phyloP scores from a whole-genome alignment of 1,139 yeast genomes.

The Kurtzmaniella quercitrusa region DNA sequence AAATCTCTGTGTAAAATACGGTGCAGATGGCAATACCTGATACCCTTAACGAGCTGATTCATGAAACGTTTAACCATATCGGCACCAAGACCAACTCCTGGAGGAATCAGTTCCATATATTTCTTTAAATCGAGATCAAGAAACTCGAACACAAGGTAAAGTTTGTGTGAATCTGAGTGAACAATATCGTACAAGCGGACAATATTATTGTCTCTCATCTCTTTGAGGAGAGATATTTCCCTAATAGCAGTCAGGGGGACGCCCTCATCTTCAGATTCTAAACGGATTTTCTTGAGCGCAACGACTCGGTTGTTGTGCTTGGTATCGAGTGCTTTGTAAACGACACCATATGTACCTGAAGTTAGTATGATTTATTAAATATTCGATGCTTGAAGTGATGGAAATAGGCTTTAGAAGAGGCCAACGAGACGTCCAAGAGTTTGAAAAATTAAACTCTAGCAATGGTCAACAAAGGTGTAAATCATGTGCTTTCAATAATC shows the following conservation, averaged over 20 bases:
- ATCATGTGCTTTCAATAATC: too few relatives aligned
- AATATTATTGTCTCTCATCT: conserved; percentile 87
- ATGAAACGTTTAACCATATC: conserved; percentile 90
- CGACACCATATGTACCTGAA: conserved; percentile 90
- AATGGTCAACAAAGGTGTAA: too few relatives aligned
- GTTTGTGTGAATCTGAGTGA: conserved; percentile 93
- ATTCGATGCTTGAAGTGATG: too few relatives aligned
- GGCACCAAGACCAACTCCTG: conserved; percentile 84
- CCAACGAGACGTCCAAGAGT: too few relatives aligned
- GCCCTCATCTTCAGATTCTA: conserved; percentile 98
- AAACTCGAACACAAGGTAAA: conserved; percentile 90
- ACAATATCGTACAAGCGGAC: conserved; percentile 91
- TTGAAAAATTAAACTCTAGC: too few relatives aligned
- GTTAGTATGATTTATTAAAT: conserved; percentile 12
- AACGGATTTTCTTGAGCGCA: conserved; percentile 89
- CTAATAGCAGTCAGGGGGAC: conserved; percentile 98
- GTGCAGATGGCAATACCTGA: conserved; percentile 92
- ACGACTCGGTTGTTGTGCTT: conserved; percentile 88
- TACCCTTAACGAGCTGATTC: conserved; percentile 90
- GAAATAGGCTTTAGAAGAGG: too few relatives aligned
- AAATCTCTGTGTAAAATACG: conserved; percentile 93
- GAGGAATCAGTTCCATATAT: conserved; percentile 95
- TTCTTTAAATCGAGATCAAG: conserved; percentile 91
- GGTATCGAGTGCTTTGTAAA: conserved; percentile 89
- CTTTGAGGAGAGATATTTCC: conserved; percentile 90